Evolutionary conservation across 2,329 filamentous ascomycete species (phyloP), one percentile per base, ranked within the genome.

Genomic region (Daldinia sp.): DNA sequence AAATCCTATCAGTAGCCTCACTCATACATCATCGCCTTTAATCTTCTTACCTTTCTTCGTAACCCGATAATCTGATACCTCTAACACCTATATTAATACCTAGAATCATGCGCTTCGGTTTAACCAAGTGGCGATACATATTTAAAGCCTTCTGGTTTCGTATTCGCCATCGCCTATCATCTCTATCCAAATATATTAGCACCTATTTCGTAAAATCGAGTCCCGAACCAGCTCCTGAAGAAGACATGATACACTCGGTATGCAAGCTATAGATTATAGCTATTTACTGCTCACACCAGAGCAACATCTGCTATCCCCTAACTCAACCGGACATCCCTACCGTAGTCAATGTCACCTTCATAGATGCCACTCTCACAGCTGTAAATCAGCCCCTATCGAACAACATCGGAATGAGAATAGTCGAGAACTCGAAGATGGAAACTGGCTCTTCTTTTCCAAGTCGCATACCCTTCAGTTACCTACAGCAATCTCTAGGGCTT

Each of bases 51-150:
- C 34, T 49, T 19, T 21, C 35, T 11, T 48, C 13, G 32, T 41
- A 30, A 7, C 37, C 15, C 5, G 8, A 13, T 11, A 1, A 48
- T 21, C 15, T 27, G 21, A 45, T 45, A 27, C 27, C 27, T 21
- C 15, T 27, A n/a, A 45, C 27, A 27, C 27, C 27, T 48, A 15
- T 30, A 21, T 23, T 41, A 4, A 51, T 7, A 60, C 55, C 63
- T 65, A 66, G 21, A 63, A 61, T 9, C 25, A 72, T 72, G 66
- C 58, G 53, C 50, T 66, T 56, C 43, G 59, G 56, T 30, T 39
- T 66, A 15, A 65, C 65, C 47, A 70, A 68, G 53, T 67, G 59
- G 51, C 67, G 66, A 66, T 62, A 66, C 19, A 65, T 71, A 21
- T 45, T 71, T 32, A 67, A 63, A 48, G 55, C 65, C 51, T 25